Base-by-base conservation (phyloP, 2,329 filamentous ascomycete species). In the Colletotrichum cereale region DNA sequence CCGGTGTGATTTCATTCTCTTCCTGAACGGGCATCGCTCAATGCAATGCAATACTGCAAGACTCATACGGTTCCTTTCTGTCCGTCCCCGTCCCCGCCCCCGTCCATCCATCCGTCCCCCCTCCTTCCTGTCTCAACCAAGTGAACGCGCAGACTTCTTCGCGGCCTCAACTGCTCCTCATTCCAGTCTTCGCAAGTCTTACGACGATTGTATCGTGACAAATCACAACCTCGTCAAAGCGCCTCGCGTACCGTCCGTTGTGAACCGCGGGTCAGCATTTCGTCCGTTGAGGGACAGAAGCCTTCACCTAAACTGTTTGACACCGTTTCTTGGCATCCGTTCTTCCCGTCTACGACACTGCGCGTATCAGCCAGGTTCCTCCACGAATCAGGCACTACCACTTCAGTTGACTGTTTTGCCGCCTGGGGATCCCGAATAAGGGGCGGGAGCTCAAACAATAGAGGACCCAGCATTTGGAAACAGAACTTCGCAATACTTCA, bases 311-410 rank as follows among this genome's bases (percentile, higher is more conserved):
- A 53, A 58, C 60, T 55, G 57, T 63, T 72, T 64, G 67, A 61
- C 62, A 40, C 48, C 62, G 53, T 50, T 62, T 67, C 65, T 69
- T 69, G 69, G 69, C 65, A 48, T 50, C 65, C 58, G 65, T 53
- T 69, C 24, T 60, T 42, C 21, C 58, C 47, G 52, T 55, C 44
- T 48, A 55, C 69, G 69, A 72, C 69, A 53, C 38, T 72, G 58
- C 69, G 60, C 60, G 69, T 72, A 55, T 72, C 69, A 72, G 69
- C 69, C 69, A 72, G 64, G 69, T 55, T 60, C 14, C 52, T 47
- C 64, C 38, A 29, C 65, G 69, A 72, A 48, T 69, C 69, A 72
- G 58, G 44, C 8, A 31, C 58, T 47, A 52, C 67, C 68, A 38
- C 58, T 34, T 42, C 50, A 18, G 38, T 50, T 62, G 42, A 40